phyloP scores from a whole-genome alignment of 495 filamentous ascomycete genomes.

The Penicillium chermesinum region DNA sequence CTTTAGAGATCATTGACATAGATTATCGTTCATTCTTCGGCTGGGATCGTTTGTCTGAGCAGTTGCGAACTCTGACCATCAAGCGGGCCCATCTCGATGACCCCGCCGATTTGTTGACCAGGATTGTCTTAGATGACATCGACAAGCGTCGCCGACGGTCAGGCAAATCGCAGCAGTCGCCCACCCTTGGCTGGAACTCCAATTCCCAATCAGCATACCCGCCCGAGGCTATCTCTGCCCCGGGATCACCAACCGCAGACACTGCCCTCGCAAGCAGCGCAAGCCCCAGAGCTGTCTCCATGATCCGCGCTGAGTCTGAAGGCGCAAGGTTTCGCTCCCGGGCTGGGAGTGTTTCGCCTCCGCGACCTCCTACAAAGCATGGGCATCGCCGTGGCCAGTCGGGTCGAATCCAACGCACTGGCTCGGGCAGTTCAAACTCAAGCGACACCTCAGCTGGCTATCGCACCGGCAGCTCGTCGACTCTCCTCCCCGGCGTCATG shows the following conservation, averaged over 20 bases:
- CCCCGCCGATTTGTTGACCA: slow-evolving; percentile 79
- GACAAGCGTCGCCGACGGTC: slow-evolving; percentile 83
- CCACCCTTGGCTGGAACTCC: slow-evolving; percentile 55
- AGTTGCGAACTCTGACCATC: slow-evolving; percentile 82
- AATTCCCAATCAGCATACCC: slow-evolving; percentile 54
- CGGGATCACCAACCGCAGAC: slow-evolving; percentile 58
- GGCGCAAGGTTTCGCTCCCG: slow-evolving; percentile 48
- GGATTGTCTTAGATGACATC: slow-evolving; percentile 94
- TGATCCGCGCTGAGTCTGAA: slow-evolving; percentile 49
- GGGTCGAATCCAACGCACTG: slow-evolving; percentile 73
- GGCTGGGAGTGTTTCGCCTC: slow-evolving; percentile 70
- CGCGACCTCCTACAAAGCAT: slow-evolving; percentile 65
- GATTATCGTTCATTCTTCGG: slow-evolving; percentile 96
- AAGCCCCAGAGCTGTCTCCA: slow-evolving; percentile 41
- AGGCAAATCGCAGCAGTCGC: slow-evolving; percentile 76
- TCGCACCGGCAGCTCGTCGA: slow-evolving; percentile 68
- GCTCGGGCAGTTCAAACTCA: slow-evolving; percentile 88
- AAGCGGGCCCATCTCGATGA: slow-evolving; percentile 86
- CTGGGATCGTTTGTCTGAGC: slow-evolving; percentile 90
- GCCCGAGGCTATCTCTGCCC: slow-evolving; percentile 51
- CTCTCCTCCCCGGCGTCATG: slow-evolving; percentile 59
- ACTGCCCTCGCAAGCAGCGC: slow-evolving; percentile 40
- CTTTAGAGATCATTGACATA: slow-evolving; percentile 88
- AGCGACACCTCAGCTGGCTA: slow-evolving; percentile 64
- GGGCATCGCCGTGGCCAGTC: slow-evolving; percentile 54